Conservation (phyloP, 208 protist species). For the Trypanosoma cruzi region DNA sequence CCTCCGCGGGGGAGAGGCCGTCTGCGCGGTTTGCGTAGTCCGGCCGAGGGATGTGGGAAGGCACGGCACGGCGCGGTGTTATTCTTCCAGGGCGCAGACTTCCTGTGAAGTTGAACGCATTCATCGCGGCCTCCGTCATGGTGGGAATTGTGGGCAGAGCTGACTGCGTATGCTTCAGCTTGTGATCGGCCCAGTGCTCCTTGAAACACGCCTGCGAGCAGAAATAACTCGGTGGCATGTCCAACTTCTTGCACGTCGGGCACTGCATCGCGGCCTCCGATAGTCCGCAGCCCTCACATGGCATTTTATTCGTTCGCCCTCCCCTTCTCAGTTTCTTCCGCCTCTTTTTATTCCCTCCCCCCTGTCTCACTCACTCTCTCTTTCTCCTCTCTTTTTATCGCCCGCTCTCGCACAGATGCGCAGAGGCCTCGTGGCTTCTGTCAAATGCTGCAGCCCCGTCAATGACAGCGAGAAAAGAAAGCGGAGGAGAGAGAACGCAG, state of each 20-base stretch:
- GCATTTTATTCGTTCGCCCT: conserved; percentile 30
- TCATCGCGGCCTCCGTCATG: conserved; percentile 76
- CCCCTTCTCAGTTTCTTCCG: background rate
- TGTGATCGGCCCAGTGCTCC: conserved; percentile 85
- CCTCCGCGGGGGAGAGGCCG: conserved; percentile 72
- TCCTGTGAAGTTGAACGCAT: conserved; percentile 83
- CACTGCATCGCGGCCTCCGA: conserved; percentile 82
- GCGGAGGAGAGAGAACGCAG: conserved; percentile 9
- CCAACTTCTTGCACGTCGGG: conserved; percentile 90
- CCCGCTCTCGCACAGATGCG: background rate
- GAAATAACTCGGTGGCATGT: conserved; percentile 90
- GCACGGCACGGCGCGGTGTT: conserved; percentile 81
- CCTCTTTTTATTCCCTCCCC: too few species aligned
- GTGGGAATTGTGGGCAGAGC: conserved; percentile 80
- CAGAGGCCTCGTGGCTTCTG: background rate
- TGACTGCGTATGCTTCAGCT: conserved; percentile 82
- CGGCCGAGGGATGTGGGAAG: conserved; percentile 65
- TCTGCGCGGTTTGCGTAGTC: conserved; percentile 90
- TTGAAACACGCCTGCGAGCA: conserved; percentile 91
- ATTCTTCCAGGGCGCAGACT: conserved; percentile 84
- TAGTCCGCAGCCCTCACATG: conserved; percentile 86
- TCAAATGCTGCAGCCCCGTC: background rate
- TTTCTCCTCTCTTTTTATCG: conserved; percentile 4
- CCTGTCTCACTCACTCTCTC: too few species aligned
- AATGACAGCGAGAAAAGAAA: background rate